Conservation (phyloP, 768 basidiomycete species). For the Chalciporus pseudorubinellus region DNA sequence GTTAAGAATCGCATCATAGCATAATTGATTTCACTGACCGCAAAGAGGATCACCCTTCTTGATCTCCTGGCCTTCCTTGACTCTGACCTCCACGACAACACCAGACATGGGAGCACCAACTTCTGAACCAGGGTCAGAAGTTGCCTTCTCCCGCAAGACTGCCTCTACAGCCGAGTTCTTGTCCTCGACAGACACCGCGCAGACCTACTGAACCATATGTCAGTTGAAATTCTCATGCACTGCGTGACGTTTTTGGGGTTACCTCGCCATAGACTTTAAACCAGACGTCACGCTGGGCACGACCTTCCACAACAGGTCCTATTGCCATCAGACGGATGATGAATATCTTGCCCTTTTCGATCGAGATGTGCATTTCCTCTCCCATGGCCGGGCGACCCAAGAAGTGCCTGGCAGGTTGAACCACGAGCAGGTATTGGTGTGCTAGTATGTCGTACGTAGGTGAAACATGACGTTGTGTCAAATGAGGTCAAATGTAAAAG, state of each 20-base stretch:
- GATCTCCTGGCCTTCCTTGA: conserved; percentile 97
- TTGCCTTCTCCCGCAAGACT: conserved; percentile 91
- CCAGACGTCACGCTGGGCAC: conserved; percentile 94
- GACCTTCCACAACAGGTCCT: conserved; percentile 88
- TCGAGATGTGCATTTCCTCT: conserved; percentile 96
- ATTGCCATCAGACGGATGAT: conserved; percentile 96
- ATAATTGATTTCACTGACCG: conserved; percentile 48
- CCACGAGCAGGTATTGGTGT: too few relatives aligned
- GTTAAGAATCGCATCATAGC: too few relatives aligned
- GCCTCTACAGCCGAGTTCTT: conserved; percentile 97
- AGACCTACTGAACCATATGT: conserved; percentile 51
- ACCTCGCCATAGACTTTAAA: conserved; percentile 98
- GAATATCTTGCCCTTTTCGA: conserved; percentile 95
- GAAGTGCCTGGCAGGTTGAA: too few relatives aligned
- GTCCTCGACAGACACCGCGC: conserved; percentile 94
- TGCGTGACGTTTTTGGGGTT: conserved; percentile 18
- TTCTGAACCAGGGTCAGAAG: conserved; percentile 91
- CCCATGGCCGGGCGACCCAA: conserved; percentile 86
- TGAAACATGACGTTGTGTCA: neutral
- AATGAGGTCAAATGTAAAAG: too few relatives aligned
- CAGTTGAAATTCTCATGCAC: conserved; percentile 15
- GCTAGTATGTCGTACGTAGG: neutral
- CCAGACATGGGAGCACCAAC: conserved; percentile 98
- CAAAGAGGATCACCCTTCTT: conserved; percentile 97
- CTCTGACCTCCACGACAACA: conserved; percentile 96